Conservation (phyloP, 2,329 filamentous ascomycete species). For the Emmonsiellopsis sp. region DNA sequence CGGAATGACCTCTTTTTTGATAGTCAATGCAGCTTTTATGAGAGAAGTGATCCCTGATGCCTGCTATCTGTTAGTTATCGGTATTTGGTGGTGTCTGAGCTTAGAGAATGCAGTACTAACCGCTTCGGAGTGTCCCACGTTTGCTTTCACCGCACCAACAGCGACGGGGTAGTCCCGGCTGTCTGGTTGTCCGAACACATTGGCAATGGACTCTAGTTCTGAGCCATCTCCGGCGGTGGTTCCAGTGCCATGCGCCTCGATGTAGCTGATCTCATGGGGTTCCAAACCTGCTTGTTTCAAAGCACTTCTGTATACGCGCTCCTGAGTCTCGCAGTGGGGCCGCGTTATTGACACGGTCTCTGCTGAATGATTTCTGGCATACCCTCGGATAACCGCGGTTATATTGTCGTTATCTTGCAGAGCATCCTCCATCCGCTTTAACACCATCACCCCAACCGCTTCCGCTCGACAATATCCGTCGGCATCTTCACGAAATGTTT, state of each 20-base stretch:
- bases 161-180: slow-evolving; percentile 21
- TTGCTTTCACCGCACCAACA: slow-evolving; percentile 21
- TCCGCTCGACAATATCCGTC: slow-evolving; percentile 57
- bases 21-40: slow-evolving; percentile 6
- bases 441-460: slow-evolving; percentile 52
- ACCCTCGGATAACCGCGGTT: slow-evolving; percentile 60
- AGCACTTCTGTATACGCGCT: slow-evolving; percentile 12
- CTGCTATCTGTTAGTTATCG: not conserved
- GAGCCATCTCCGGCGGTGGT: slow-evolving; percentile 21
- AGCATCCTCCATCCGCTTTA: slow-evolving; percentile 68
- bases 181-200: slow-evolving; percentile 17
- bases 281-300: slow-evolving; percentile 9
- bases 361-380: slow-evolving; percentile 62
- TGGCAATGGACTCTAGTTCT: slow-evolving; percentile 21
- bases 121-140: slow-evolving; percentile 35
- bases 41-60: slow-evolving; percentile 10
- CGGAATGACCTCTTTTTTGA: not conserved
- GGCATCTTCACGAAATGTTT: slow-evolving; percentile 46
- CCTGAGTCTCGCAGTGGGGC: slow-evolving; percentile 23
- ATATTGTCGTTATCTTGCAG: slow-evolving; percentile 55
- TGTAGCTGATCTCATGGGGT: slow-evolving; percentile 22
- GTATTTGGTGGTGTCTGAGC: not conserved
- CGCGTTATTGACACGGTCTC: slow-evolving; percentile 23
- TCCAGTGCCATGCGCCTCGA: slow-evolving; percentile 22
- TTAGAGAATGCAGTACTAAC: slow-evolving; percentile 3